A percentile compares a stretch with the other conserved stretches of the same genome.
Conservation (phyloP, 495 filamentous ascomycete genomes). For the Parathielavia appendiculata region DNA sequence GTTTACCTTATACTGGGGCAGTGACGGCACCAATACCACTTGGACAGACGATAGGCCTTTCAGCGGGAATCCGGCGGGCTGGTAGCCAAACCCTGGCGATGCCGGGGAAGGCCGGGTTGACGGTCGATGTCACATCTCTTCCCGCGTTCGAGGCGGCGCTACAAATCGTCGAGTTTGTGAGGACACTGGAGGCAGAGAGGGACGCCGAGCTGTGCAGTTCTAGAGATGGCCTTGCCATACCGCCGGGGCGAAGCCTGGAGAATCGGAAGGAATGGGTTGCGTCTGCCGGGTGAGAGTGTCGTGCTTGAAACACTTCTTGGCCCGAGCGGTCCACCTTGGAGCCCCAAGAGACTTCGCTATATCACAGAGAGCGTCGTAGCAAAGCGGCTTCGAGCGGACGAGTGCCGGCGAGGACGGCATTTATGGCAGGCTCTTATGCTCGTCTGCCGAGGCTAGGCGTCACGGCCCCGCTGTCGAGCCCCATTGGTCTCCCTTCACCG, state of each 20-base stretch:
- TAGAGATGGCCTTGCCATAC: conserved; percentile 5
- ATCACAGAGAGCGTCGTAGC: neutral
- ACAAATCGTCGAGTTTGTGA: conserved; percentile 26
- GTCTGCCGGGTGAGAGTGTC: neutral
- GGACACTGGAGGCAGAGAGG: conserved; percentile 14
- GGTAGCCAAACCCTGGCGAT: neutral
- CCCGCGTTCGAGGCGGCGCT: conserved; percentile 24
- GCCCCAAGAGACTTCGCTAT: neutral
- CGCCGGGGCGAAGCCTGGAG: conserved; percentile 8
- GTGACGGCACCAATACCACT: neutral
- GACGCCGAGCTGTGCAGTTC: conserved; percentile 14
- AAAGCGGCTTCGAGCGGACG: neutral
- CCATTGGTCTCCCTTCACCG: conserved; percentile 7
- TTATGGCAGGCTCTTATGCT: neutral
- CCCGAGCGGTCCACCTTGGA: no score
- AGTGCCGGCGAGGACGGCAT: neutral
- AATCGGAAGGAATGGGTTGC: conserved; percentile 9
- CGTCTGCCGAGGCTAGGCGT: neutral
- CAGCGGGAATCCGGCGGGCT: neutral
- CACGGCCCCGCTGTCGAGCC: neutral
- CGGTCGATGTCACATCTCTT: conserved; percentile 19
- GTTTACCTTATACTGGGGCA: neutral
- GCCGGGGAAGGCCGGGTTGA: conserved; percentile 12
- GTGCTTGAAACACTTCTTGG: no score
- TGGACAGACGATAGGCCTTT: neutral